Evolutionary conservation across 306 rosid genomes (phyloP).

Genomic region (Castanopsis chinensis): DNA sequence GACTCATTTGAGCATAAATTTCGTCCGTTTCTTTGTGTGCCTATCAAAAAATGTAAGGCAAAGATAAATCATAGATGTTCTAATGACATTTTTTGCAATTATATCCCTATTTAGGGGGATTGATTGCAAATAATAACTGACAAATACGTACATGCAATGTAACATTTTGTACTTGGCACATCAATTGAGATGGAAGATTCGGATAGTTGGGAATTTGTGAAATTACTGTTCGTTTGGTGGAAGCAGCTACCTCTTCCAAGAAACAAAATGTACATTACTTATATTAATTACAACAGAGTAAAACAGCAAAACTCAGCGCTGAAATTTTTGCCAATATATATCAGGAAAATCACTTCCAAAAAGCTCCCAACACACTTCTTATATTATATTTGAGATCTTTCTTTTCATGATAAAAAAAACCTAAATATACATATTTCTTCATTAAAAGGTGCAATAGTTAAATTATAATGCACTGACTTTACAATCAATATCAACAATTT

Average conservation of each 20-base stretch:
- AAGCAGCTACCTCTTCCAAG: constrained; percentile 74
- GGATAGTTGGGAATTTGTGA: constrained; percentile 97
- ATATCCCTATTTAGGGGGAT: neutral
- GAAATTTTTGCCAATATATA: neutral
- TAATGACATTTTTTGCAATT: neutral
- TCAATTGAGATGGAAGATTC: constrained; percentile 80
- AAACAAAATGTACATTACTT: constrained; percentile 8
- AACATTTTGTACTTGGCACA: constrained; percentile 86
- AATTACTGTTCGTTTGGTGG: constrained; percentile 84
- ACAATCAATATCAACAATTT: neutral
- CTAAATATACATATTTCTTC: neutral
- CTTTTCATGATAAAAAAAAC: neutral
- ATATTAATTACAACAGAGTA: neutral
- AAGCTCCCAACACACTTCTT: neutral
- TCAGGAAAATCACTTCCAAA: neutral
- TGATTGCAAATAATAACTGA: too few species aligned
- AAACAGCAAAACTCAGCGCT: neutral
- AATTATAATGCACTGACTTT: neutral
- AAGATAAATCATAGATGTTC: neutral
- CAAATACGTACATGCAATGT: constrained; percentile 68
- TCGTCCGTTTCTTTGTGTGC: constrained; percentile 96
- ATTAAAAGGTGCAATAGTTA: neutral
- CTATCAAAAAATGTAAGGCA: constrained; percentile 38
- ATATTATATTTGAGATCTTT: neutral
- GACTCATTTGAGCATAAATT: constrained; percentile 95